Base-by-base conservation (phyloP, 179 eudicot genomes). In the Sideroxylon spinosum region DNA sequence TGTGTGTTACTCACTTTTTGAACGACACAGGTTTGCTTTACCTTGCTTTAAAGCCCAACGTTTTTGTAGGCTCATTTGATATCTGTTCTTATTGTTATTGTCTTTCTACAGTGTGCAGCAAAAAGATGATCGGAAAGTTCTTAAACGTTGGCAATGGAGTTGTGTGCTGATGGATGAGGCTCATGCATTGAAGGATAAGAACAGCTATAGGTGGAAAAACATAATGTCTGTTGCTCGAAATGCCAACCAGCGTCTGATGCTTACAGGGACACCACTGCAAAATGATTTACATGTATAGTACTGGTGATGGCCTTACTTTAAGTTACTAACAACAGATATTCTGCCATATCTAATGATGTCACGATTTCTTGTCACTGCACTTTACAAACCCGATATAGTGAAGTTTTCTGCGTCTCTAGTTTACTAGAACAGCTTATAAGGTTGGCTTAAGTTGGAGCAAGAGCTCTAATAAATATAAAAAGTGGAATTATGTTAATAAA, bases 141-240 rank as follows among this genome's bases (percentile, higher is more conserved):
- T 95, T 81, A 95, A 88, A 85, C 91, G 88, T 25, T 93, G 90
- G 95, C 84, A 74, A 71, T 95, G 98, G 98, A 95, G 98, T 82
- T 91, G 95, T 83, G 95, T 95, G 73, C 74, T 95, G 87, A 95
- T 95, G 98, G 98, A 95, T 78, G 98, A 95, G 80, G 98, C 98
- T 80, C 98, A 95, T 91, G 98, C 98, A 28, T 83, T 95, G 79
- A 95, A 95, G 86, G 98, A 95, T 84, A 95, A 88, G 82, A 88
- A 73, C 81, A 95, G 98, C 84, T 95, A 93, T 73, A 91, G 98
- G 82, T 95, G 99, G 99, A 95, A 95, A 84, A 95, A 95, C 80
- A 82, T 95, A 82, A 95, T 88, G 98, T 86, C 97, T 73, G 93
- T 95, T 81, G 99, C 99, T 63, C 88, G 85, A 71, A 86, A 84